Conservation (phyloP, 768 basidiomycete genomes). For the Grammothele lineata region DNA sequence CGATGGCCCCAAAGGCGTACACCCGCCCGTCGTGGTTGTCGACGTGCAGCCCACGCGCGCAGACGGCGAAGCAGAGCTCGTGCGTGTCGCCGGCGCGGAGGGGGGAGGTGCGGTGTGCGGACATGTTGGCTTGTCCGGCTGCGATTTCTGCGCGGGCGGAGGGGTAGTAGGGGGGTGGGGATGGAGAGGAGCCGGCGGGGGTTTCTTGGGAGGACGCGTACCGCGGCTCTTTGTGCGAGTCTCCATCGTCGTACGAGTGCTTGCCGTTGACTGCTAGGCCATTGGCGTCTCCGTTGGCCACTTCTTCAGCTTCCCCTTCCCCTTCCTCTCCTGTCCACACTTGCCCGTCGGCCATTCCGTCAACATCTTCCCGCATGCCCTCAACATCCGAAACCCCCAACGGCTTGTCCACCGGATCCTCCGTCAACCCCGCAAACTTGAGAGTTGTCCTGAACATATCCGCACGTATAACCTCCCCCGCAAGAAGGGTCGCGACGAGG, state of each 20-base stretch:
- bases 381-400: slow-evolving; percentile 7
- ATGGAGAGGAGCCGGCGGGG: too few species aligned
- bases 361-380: background rate
- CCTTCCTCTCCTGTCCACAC: too few species aligned
- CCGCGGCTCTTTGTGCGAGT: too few species aligned
- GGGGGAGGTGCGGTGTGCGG: too few species aligned
- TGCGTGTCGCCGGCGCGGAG: slow-evolving; percentile 16
- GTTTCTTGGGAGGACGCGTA: too few species aligned
- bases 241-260: too few species aligned
- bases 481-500: slow-evolving; percentile 34
- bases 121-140: too few species aligned
- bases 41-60: slow-evolving; percentile 34
- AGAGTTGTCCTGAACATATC: slow-evolving; percentile 35
- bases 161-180: too few species aligned
- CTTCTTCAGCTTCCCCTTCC: slow-evolving; percentile 1
- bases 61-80: slow-evolving; percentile 30
- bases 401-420: slow-evolving; percentile 7
- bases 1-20: slow-evolving; percentile 36
- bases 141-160: too few species aligned
- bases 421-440: slow-evolving; percentile 24
- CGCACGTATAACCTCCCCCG: slow-evolving; percentile 37
- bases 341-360: too few species aligned
- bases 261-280: too few species aligned
- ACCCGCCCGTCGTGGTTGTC: slow-evolving; percentile 31
- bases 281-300: slow-evolving; percentile 5